Evolutionary conservation across 495 filamentous ascomycete genomes (phyloP), one percentile per base, ranked within the genome.

Genomic region (Aspergillus sparsus): DNA sequence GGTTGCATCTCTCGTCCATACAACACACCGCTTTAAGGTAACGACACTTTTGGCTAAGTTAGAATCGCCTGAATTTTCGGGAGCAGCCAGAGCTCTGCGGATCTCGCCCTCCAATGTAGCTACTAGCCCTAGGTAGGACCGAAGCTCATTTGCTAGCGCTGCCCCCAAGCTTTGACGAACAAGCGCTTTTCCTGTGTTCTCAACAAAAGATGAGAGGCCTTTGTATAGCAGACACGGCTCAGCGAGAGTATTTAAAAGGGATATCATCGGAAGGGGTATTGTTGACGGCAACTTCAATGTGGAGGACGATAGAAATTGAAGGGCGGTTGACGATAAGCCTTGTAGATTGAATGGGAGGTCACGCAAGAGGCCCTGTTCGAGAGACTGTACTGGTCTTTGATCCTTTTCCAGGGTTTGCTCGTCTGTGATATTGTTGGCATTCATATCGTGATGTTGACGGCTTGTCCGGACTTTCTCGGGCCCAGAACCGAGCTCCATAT

Each of bases 1-100:
- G 5, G 95, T 97, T 6, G 95, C 91, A 72, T 98, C 95, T 62
- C 93, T 85, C 6, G 92, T 97, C 95, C 95, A 99, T 13, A 99
- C 87, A 16, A 98, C 89, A 68, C 94, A 99, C 58, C 95, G 82
- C 68, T 97, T 98, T 49, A 99, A 77, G 1, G 94, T 98, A 27
- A 99, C 93, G n/a, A 91, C 91, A 7, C 89, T 89, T 64, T 92
- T 96, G 10, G 90, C 86, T 45, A 93, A 82, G 37, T 82, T 82
- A 1, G 86, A 81, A 31, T 87, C 83, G 15, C 74, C 79, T 42
- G 85, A 83, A 64, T 92, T 86, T 10, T 89, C 74, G 52, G 87
- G 82, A 9, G 86, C 79, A 57, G 92, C 75, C 62, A 80, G 63
- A 7, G 92, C 91, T 61, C 90, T 81, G 55, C 93, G 82, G 46